phyloP scores from a whole-genome alignment of 441 rosid genomes.

The Populus hybrid region DNA sequence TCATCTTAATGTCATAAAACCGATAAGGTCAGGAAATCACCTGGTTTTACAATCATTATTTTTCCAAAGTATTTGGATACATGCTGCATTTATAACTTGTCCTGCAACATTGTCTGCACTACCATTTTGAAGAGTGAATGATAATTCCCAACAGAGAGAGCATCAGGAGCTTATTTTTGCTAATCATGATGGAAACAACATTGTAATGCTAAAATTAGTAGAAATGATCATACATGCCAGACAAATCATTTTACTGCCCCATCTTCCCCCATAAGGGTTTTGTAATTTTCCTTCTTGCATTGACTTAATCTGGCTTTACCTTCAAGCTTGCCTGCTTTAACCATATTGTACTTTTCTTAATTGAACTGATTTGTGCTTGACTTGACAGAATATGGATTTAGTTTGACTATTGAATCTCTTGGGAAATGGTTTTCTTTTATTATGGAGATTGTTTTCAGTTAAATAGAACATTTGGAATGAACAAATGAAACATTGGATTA shows the following conservation, averaged over 20 bases:
- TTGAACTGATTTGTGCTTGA: background rate
- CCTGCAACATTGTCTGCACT: background rate
- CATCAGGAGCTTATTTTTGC: background rate
- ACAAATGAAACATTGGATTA: too few species aligned
- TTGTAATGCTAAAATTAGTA: background rate
- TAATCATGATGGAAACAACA: background rate
- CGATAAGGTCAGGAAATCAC: background rate
- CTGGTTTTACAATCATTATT: background rate
- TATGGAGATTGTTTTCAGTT: too few species aligned
- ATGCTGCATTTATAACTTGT: background rate
- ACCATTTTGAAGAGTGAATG: background rate
- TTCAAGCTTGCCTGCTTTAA: background rate
- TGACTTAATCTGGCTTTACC: background rate
- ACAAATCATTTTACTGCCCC: background rate
- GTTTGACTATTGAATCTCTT: too few species aligned
- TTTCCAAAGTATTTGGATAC: background rate
- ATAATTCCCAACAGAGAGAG: background rate
- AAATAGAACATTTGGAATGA: too few species aligned
- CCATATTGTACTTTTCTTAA: background rate
- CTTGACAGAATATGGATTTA: too few species aligned
- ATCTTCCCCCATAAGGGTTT: background rate
- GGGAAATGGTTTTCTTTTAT: too few species aligned
- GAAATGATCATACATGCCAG: background rate
- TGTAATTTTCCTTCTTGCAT: background rate
- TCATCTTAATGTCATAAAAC: background rate